These are phyloP conservation scores for Eucalyptus brandiana DNA, from an alignment of 345 rosid species.

Conservation along the genomic window DNA sequence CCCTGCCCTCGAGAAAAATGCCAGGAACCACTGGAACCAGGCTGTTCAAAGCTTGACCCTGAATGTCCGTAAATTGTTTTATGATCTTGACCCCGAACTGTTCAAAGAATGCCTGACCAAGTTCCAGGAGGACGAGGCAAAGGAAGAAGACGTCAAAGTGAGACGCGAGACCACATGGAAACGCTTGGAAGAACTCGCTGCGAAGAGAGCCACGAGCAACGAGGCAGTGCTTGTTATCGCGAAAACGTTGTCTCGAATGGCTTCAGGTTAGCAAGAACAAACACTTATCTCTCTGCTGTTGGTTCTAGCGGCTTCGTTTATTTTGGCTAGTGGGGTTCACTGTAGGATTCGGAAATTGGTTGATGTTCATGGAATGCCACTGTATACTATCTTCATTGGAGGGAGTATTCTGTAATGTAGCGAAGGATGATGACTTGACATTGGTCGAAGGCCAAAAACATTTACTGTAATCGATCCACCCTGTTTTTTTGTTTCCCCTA, in stretches of 20 bases:
- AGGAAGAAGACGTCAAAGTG: constrained; percentile 19
- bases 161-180: constrained; percentile 59
- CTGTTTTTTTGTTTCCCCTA: not conserved
- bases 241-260: not conserved
- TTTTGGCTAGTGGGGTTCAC: not conserved
- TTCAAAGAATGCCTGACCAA: constrained; percentile 46
- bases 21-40: constrained; percentile 62
- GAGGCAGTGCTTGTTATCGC: constrained; percentile 5
- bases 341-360: not conserved
- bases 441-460: not conserved
- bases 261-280: not conserved
- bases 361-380: not conserved
- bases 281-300: not conserved
- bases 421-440: not conserved
- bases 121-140: constrained; percentile 44
- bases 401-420: not conserved
- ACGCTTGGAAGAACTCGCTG: constrained; percentile 51
- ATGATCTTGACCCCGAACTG: constrained; percentile 55
- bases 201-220: constrained; percentile 1
- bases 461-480: not conserved
- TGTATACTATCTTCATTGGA: not conserved
- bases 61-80: constrained; percentile 52
- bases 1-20: constrained; percentile 54
- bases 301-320: not conserved
- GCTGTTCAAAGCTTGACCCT: constrained; percentile 60